These are phyloP conservation scores for Aspergillus affinis DNA, from an alignment of 495 filamentous ascomycete genomes.

Conservation along the genomic window DNA sequence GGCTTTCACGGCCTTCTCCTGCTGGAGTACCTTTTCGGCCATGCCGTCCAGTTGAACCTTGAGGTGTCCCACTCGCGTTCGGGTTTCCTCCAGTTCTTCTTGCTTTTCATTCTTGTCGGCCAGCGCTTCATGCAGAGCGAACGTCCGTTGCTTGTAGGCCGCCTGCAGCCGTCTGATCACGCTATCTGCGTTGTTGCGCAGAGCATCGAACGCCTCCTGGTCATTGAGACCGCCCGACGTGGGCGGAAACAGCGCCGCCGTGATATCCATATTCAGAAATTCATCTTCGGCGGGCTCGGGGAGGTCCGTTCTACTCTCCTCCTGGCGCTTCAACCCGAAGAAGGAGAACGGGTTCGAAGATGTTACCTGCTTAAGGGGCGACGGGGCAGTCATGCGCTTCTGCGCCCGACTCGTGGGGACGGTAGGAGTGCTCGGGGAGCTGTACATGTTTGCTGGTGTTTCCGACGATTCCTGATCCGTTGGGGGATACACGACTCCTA, in stretches of 20 bases:
- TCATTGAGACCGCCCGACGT: constrained; percentile 53
- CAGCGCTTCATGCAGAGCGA: constrained; percentile 56
- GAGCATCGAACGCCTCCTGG: constrained; percentile 66
- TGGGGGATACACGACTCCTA: constrained; percentile 32
- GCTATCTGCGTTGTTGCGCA: constrained; percentile 66
- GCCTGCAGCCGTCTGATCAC: constrained; percentile 64
- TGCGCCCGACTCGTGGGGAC: constrained; percentile 29
- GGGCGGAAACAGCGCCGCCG: constrained; percentile 61
- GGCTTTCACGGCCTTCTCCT: constrained; percentile 62
- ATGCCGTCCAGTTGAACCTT: constrained; percentile 77
- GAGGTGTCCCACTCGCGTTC: constrained; percentile 62
- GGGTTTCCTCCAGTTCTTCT: constrained; percentile 76
- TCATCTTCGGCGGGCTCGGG: constrained; percentile 56
- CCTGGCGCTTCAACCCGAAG: constrained; percentile 37
- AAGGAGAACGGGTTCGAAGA: constrained; percentile 37
- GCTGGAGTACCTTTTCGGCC: constrained; percentile 63
- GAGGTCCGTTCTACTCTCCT: constrained; percentile 22
- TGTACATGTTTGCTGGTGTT: constrained; percentile 19
- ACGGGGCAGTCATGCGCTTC: constrained; percentile 34
- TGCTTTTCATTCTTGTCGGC: constrained; percentile 63
- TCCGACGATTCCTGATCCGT: constrained; percentile 17
- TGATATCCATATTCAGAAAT: constrained; percentile 63
- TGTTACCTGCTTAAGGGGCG: constrained; percentile 34
- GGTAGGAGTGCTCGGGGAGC: constrained; percentile 19
- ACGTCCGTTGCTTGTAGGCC: constrained; percentile 65